A percentile compares a stretch with the other conserved stretches of the same genome.
phyloP scores from a whole-genome alignment of 2,329 filamentous ascomycete species.

The Monosporascus sp. region DNA sequence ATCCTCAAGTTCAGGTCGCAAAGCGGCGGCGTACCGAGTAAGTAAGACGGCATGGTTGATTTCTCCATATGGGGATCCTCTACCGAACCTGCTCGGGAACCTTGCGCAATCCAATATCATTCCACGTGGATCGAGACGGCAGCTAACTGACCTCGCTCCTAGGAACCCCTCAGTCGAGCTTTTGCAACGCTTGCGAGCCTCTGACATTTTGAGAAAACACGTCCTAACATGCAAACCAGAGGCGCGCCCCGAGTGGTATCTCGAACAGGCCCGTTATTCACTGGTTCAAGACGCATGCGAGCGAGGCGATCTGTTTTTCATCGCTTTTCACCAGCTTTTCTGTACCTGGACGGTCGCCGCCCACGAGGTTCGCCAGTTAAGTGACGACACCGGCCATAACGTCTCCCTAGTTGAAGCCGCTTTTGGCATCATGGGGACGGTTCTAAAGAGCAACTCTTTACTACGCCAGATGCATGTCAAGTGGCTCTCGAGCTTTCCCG shows the following conservation, averaged over 20 bases:
- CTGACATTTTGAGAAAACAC: constrained; percentile 5
- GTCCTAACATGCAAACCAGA: constrained; percentile 11
- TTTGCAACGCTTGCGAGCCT: constrained; percentile 11
- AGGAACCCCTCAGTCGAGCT: constrained; percentile 13
- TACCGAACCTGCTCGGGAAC: too few relatives aligned
- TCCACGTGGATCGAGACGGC: background rate
- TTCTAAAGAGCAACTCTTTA: constrained; percentile 33
- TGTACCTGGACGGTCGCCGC: constrained; percentile 47
- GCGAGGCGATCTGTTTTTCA: constrained; percentile 54
- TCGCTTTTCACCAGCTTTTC: constrained; percentile 61
- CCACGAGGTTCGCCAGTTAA: constrained; percentile 27
- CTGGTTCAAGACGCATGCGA: constrained; percentile 53
- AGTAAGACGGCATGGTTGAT: constrained; percentile 4
- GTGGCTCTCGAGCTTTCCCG: constrained; percentile 34
- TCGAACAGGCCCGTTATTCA: constrained; percentile 44
- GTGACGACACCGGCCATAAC: constrained; percentile 24
- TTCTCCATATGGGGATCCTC: too few relatives aligned
- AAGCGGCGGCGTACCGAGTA: constrained; percentile 23
- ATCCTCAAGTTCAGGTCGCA: constrained; percentile 8
- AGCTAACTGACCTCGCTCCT: constrained; percentile 1
- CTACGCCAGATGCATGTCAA: constrained; percentile 20
- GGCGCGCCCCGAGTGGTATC: constrained; percentile 16
- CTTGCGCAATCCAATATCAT: background rate
- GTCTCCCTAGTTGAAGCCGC: constrained; percentile 23
- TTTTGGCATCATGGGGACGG: constrained; percentile 27